Evolutionary conservation across 805 yeast species (phyloP).

Genomic region (Starmera quercuum): DNA sequence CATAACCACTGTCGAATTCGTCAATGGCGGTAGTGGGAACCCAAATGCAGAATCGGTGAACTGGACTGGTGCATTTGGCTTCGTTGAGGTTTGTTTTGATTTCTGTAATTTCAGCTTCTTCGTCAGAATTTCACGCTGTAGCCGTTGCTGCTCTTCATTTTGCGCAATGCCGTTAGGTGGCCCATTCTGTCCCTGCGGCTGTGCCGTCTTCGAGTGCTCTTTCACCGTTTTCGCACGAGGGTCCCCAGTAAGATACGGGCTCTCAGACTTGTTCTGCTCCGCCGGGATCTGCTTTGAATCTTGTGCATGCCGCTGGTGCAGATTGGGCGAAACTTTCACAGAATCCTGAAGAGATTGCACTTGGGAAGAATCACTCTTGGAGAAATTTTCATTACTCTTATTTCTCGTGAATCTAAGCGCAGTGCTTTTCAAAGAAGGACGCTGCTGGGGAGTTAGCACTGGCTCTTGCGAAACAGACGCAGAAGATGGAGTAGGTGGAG

Average conservation of each 20-base stretch:
- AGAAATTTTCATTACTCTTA: background rate
- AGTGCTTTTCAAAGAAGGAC: background rate
- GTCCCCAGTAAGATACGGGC: background rate
- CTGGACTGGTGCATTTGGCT: constrained; percentile 49
- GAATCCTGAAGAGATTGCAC: background rate
- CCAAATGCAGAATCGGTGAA: constrained; percentile 81
- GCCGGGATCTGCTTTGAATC: background rate
- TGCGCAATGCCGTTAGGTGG: background rate
- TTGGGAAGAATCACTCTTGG: background rate
- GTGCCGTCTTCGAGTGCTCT: constrained; percentile 1
- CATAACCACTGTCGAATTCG: constrained; percentile 72
- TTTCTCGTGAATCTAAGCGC: background rate
- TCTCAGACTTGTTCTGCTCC: too few species aligned
- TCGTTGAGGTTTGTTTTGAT: constrained; percentile 24
- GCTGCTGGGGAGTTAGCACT: background rate
- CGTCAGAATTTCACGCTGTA: constrained; percentile 12
- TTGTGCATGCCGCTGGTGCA: too few species aligned
- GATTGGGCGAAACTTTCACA: background rate
- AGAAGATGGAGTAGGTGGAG: background rate
- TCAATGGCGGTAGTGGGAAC: constrained; percentile 77
- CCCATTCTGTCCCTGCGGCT: constrained; percentile 1
- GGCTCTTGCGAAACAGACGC: background rate
- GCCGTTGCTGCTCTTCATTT: constrained; percentile 12
- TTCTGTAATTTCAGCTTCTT: constrained; percentile 25
- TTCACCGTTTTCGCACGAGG: background rate